Evolutionary conservation across 2,329 filamentous ascomycete genomes (phyloP).

Genomic region (Trichoderma lentiforme): DNA sequence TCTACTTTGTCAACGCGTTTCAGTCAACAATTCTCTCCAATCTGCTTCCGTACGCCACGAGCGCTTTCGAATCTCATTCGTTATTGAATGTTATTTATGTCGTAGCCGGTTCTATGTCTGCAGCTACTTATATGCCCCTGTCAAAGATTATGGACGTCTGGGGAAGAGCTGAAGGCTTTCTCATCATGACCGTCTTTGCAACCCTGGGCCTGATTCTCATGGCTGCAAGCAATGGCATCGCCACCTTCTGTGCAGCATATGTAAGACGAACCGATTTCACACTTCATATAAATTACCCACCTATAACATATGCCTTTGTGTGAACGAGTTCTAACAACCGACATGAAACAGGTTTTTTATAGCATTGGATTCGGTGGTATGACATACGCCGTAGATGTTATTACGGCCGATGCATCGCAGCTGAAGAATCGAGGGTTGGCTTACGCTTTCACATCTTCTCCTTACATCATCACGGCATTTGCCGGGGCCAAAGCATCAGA

Average conservation of each 20-base stretch:
- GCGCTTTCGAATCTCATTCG: constrained; percentile 50
- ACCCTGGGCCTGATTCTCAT: constrained; percentile 55
- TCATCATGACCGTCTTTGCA: constrained; percentile 48
- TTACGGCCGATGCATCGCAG: constrained; percentile 60
- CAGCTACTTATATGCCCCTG: constrained; percentile 60
- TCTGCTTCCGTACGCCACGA: constrained; percentile 47
- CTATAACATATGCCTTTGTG: neutral
- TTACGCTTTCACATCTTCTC: constrained; percentile 39
- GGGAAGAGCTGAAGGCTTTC: constrained; percentile 59
- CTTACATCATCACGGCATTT: constrained; percentile 47
- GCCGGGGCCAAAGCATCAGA: constrained; percentile 36
- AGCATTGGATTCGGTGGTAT: constrained; percentile 58
- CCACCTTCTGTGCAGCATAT: constrained; percentile 48
- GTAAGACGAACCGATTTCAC: neutral
- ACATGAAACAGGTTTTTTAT: constrained; percentile 52
- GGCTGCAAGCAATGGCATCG: constrained; percentile 49
- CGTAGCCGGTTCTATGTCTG: constrained; percentile 51
- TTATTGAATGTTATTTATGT: constrained; percentile 52
- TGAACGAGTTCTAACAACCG: neutral
- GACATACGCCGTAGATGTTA: constrained; percentile 60
- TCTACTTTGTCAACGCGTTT: constrained; percentile 51
- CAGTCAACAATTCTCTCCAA: constrained; percentile 41
- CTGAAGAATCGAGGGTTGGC: constrained; percentile 38
- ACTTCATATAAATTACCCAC: neutral
- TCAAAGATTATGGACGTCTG: constrained; percentile 62